Conservation (phyloP, 257 asterid genomes). For the Oldenlandia corymbosa region DNA sequence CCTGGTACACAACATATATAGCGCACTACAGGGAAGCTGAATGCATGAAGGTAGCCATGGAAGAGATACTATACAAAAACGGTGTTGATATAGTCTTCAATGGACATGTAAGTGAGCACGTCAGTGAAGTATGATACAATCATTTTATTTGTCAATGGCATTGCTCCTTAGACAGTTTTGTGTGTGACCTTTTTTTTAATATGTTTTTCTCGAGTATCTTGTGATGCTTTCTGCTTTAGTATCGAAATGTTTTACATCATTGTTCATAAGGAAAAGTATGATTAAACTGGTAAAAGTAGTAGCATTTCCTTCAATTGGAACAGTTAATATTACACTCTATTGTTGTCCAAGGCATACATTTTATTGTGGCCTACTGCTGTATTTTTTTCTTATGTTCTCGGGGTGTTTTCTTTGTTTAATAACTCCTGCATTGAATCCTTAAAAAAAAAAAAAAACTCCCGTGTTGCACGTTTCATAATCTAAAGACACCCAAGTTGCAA, state of each 20-base stretch:
- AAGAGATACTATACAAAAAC: slow-evolving; percentile 57
- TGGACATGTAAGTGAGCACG: slow-evolving; percentile 67
- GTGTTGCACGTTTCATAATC: no score
- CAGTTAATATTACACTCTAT: background rate
- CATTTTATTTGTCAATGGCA: background rate
- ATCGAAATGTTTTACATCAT: background rate
- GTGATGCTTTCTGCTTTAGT: background rate
- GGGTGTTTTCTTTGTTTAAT: no score
- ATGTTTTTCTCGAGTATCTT: background rate
- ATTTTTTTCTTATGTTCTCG: no score
- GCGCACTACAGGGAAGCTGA: slow-evolving; percentile 95
- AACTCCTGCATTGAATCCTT: no score
- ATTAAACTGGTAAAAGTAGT: background rate
- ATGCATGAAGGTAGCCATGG: slow-evolving; percentile 89
- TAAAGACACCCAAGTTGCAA: background rate
- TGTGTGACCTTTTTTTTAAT: background rate
- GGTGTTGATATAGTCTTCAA: slow-evolving; percentile 80
- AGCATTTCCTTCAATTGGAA: background rate
- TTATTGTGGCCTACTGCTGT: no score
- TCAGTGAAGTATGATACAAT: background rate
- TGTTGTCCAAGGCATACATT: background rate
- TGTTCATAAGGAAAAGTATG: background rate
- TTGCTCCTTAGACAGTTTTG: background rate
- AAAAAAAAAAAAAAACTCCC: no score
- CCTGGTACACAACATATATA: slow-evolving; percentile 85